Evolutionary conservation across 805 yeast genomes (phyloP), one percentile per base, ranked within the genome.

Genomic region (Candida peoriensis): DNA sequence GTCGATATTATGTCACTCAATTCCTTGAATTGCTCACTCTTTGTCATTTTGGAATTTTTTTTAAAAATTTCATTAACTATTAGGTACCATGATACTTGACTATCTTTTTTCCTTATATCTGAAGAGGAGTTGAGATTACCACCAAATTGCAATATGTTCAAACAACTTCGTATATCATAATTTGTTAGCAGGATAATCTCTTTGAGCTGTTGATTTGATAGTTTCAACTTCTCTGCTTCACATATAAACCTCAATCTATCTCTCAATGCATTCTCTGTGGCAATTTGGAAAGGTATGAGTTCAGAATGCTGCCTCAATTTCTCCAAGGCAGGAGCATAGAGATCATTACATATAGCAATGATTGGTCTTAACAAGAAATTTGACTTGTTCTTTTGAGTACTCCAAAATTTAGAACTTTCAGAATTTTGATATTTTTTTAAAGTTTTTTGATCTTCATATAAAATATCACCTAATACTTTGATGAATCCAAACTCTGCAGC

Each of bases 291-390:
- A 6, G 73, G 56, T 2, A 90, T 66, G 6, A 84, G 66, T 48
- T 90, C 96, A 43, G 90, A 76, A 39, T 70, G 61, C 1, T 81
- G 81, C 41, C 90, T 74, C 41, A 90, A 63, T 37, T 75, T 77
- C 34, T 86, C 94, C 58, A 90, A 64, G 1, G 84, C 75, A 3
- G 78, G 74, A 0, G 85, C 73, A 55, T 84, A 88, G 2, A 84
- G 68, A 51, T 93, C 95, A 52, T 90, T 93, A 55, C 97, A 94
- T 37, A 93, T 76, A 27, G 95, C 89, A 35, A 90, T 85, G 14
- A 93, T 86, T 2, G 97, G 97, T 45, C 97, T 69, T 47, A 70
- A 65, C 28, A 93, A 56, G 5, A 78, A 58, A 23, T 60, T 63
- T 9, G 63, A 57, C 31, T 53, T 60, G 33, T 57, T 62, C 34